phyloP scores from a whole-genome alignment of 768 basidiomycete species.

The Rubroboletus pulcherrimus region DNA sequence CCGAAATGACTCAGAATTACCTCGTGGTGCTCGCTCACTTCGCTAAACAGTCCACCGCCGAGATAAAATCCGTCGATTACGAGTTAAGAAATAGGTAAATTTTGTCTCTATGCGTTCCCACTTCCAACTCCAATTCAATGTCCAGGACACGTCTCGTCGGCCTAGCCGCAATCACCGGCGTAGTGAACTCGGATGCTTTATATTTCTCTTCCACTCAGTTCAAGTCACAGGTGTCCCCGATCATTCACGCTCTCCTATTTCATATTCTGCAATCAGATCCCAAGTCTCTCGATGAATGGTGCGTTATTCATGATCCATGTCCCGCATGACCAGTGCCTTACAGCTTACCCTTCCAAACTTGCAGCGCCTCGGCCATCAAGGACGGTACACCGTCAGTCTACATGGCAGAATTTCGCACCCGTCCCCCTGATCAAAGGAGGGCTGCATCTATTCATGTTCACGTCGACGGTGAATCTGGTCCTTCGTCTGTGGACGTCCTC shows the following conservation, averaged over 20 bases:
- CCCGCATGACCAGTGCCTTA: background rate
- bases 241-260: slow-evolving; percentile 68
- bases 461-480: slow-evolving; percentile 84
- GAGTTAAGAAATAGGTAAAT: slow-evolving; percentile 73
- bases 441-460: slow-evolving; percentile 89
- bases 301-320: background rate
- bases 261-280: slow-evolving; percentile 64
- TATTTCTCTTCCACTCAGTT: slow-evolving; percentile 73
- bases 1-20: slow-evolving; percentile 64
- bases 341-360: background rate
- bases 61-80: slow-evolving; percentile 48
- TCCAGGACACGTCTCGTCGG: slow-evolving; percentile 80
- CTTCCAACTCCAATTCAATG: background rate
- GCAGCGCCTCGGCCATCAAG: slow-evolving; percentile 59
- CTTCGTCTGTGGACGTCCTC: slow-evolving; percentile 67
- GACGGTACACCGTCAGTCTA: slow-evolving; percentile 73
- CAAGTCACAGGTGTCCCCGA: slow-evolving; percentile 60
- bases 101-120: background rate
- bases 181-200: slow-evolving; percentile 79
- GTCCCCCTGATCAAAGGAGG: slow-evolving; percentile 74
- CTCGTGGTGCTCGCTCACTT: slow-evolving; percentile 64
- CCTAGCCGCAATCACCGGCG: slow-evolving; percentile 76
- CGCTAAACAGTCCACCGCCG: slow-evolving; percentile 52
- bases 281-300: slow-evolving; percentile 66
- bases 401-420: slow-evolving; percentile 77